Evolutionary conservation across 768 basidiomycete genomes (phyloP).

Genomic region (Gloeopeniophorella convolvens): DNA sequence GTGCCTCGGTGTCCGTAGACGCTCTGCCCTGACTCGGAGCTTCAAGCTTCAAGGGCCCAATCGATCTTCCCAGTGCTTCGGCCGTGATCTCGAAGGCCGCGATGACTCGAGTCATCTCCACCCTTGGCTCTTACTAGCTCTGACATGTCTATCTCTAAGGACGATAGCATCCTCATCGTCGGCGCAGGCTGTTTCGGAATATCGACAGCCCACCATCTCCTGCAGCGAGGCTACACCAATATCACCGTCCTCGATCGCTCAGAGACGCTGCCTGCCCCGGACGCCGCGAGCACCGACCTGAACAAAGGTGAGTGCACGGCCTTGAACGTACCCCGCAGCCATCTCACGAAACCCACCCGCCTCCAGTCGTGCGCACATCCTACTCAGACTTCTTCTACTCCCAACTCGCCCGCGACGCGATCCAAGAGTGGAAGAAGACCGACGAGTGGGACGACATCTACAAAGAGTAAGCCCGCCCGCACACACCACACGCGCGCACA

Average conservation of each 20-base stretch:
- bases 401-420: conserved; percentile 68
- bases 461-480: conserved; percentile 53
- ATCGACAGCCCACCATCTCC: conserved; percentile 77
- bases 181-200: conserved; percentile 85
- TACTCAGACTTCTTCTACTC: conserved; percentile 68
- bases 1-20: too few relatives aligned
- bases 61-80: too few relatives aligned
- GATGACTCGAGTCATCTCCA: too few relatives aligned
- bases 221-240: conserved; percentile 57
- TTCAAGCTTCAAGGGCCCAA: too few relatives aligned
- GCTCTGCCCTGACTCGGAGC: too few relatives aligned
- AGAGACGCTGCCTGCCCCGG: conserved; percentile 62
- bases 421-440: conserved; percentile 63
- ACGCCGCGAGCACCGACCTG: conserved; percentile 64
- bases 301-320: conserved; percentile 32
- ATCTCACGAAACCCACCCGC: not conserved
- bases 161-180: conserved; percentile 50
- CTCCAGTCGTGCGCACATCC: conserved; percentile 66
- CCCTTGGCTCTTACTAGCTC: too few relatives aligned
- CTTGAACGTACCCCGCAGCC: not conserved
- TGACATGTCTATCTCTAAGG: conserved; percentile 19
- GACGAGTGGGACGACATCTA: conserved; percentile 66
- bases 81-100: too few relatives aligned
- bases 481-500: not conserved
- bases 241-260: conserved; percentile 77